Percentiles rank a stretch among this genome's conserved stretches.
Conservation (phyloP, 768 basidiomycete species). For the Serendipita sp. region DNA sequence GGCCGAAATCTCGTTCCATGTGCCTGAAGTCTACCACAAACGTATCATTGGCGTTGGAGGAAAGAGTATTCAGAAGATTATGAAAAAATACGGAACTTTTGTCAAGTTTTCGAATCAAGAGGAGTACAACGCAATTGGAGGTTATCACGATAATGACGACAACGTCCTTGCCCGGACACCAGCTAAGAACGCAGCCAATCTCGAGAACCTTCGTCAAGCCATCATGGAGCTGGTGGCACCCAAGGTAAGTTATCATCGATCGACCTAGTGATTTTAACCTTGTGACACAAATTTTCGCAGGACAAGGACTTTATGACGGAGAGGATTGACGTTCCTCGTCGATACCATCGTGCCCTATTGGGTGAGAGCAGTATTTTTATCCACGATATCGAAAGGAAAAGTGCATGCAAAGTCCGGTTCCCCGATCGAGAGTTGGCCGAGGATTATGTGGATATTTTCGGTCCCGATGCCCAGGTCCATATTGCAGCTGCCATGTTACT, state of each 20-base stretch:
- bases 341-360: slow-evolving; percentile 86
- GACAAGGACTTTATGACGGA: slow-evolving; percentile 96
- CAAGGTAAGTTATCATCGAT: slow-evolving; percentile 41
- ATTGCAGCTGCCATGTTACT: slow-evolving; percentile 93
- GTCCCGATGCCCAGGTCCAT: slow-evolving; percentile 91
- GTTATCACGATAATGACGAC: slow-evolving; percentile 94
- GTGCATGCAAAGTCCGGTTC: slow-evolving; percentile 82
- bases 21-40: slow-evolving; percentile 95
- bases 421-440: slow-evolving; percentile 90
- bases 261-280: not conserved
- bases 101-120: slow-evolving; percentile 98
- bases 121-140: slow-evolving; percentile 86
- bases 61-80: slow-evolving; percentile 94
- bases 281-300: slow-evolving; percentile 22
- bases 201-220: slow-evolving; percentile 87
- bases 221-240: slow-evolving; percentile 97
- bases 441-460: slow-evolving; percentile 90
- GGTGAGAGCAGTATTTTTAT: slow-evolving; percentile 97
- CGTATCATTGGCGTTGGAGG: slow-evolving; percentile 98
- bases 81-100: slow-evolving; percentile 99
- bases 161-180: slow-evolving; percentile 98
- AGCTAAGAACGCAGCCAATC: slow-evolving; percentile 88
- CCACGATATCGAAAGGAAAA: slow-evolving; percentile 91
- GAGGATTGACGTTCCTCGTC: slow-evolving; percentile 80
- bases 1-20: slow-evolving; percentile 95